phyloP scores from a whole-genome alignment of 768 basidiomycete species.

The Boletus edulis region DNA sequence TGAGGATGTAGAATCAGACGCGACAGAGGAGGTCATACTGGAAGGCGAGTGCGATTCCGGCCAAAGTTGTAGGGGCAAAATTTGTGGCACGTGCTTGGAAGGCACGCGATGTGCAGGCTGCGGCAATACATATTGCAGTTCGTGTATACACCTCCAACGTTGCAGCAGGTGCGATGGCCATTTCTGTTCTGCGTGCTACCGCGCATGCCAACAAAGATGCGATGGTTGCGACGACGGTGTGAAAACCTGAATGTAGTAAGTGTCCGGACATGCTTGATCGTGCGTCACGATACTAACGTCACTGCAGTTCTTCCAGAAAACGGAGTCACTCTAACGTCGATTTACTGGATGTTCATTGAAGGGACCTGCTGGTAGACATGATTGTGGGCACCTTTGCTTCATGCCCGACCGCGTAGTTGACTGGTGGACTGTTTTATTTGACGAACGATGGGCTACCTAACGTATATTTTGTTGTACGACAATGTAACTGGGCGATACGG shows the following conservation, averaged over 20 bases:
- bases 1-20: neutral
- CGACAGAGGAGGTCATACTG: slow-evolving; percentile 11
- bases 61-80: slow-evolving; percentile 4
- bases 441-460: neutral
- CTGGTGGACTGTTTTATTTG: neutral
- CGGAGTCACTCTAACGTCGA: too few relatives aligned
- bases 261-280: neutral
- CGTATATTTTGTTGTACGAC: neutral
- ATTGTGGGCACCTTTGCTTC: neutral
- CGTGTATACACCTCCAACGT: slow-evolving; percentile 3
- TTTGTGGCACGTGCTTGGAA: slow-evolving; percentile 14
- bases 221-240: neutral
- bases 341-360: too few relatives aligned
- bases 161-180: slow-evolving; percentile 7
- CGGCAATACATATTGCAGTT: slow-evolving; percentile 8
- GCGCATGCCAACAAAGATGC: neutral
- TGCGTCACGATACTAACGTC: neutral
- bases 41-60: neutral
- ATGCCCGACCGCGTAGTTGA: neutral
- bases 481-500: neutral
- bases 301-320: neutral
- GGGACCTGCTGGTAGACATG: neutral
- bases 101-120: slow-evolving; percentile 14
- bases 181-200: slow-evolving; percentile 9
- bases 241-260: neutral